Evolutionary conservation across 2,329 filamentous ascomycete species (phyloP).

Genomic region (Penicillium sp.): DNA sequence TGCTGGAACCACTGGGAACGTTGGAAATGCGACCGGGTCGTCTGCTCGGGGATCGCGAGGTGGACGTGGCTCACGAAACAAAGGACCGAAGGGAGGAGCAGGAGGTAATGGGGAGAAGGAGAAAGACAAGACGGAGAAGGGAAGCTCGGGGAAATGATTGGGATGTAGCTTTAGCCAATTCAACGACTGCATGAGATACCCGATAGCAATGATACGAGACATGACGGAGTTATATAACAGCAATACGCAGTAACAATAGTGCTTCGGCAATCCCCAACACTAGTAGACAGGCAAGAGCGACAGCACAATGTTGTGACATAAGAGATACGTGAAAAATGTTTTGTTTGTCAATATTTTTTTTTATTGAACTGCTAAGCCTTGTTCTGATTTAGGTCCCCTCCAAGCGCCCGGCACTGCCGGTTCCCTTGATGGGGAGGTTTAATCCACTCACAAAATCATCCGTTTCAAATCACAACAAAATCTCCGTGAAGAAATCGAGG

Average conservation of each 20-base stretch:
- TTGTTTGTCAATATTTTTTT: too few species aligned
- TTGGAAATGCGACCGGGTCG: constrained; percentile 7
- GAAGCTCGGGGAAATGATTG: background rate
- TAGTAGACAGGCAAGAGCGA: too few species aligned
- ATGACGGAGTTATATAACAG: background rate
- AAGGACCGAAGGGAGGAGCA: constrained; percentile 16
- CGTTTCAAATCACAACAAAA: background rate
- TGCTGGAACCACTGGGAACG: background rate
- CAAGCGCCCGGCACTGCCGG: background rate
- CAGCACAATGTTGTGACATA: too few species aligned
- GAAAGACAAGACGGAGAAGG: constrained; percentile 1
- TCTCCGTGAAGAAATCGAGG: background rate
- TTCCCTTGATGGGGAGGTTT: background rate
- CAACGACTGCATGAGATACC: background rate
- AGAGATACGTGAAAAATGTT: too few species aligned
- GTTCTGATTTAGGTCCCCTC: background rate
- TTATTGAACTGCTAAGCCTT: too few species aligned
- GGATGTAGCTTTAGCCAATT: background rate
- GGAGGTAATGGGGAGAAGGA: constrained; percentile 3
- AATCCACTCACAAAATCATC: background rate
- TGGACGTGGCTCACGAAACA: constrained; percentile 24
- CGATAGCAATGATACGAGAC: background rate
- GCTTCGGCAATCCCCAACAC: too few species aligned
- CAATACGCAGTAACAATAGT: background rate
- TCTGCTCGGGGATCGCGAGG: constrained; percentile 23